Evolutionary conservation across 257 asterid species (phyloP).

Genomic region (Salvia hispanica): DNA sequence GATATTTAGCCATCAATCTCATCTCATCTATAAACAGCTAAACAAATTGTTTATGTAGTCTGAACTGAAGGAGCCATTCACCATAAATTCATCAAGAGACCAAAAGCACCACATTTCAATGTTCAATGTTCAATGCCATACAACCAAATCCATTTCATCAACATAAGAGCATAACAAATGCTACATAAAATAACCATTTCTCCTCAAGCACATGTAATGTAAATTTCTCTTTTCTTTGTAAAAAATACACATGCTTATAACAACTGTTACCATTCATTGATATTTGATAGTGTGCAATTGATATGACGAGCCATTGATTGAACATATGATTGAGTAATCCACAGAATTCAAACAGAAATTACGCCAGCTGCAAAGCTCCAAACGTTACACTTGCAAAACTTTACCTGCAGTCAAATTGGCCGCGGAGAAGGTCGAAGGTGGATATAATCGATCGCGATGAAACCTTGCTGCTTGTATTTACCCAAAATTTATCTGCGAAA

Average conservation of each 20-base stretch:
- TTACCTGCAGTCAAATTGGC: constrained; percentile 34
- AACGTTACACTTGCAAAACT: constrained; percentile 1
- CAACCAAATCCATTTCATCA: constrained; percentile 8
- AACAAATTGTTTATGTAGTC: background rate
- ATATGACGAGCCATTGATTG: background rate
- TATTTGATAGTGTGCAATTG: no score
- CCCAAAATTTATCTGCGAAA: constrained; percentile 29
- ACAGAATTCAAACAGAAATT: background rate
- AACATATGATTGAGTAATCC: background rate
- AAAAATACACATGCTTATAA: background rate
- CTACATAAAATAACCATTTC: no score
- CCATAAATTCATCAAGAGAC: background rate
- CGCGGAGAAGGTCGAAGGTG: constrained; percentile 2
- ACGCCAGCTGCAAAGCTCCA: constrained; percentile 9
- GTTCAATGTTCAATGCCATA: background rate
- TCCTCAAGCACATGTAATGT: no score
- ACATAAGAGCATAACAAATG: background rate
- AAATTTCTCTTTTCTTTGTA: no score
- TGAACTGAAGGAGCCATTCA: background rate
- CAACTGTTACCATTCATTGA: background rate
- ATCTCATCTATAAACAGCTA: background rate
- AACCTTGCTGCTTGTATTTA: constrained; percentile 3
- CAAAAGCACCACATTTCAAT: background rate
- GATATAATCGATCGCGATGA: constrained; percentile 25
- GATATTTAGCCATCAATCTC: constrained; percentile 9